A percentile compares a stretch with the other conserved stretches of the same genome.
phyloP scores from a whole-genome alignment of 768 basidiomycete genomes.

The Boletellus ananiceps region DNA sequence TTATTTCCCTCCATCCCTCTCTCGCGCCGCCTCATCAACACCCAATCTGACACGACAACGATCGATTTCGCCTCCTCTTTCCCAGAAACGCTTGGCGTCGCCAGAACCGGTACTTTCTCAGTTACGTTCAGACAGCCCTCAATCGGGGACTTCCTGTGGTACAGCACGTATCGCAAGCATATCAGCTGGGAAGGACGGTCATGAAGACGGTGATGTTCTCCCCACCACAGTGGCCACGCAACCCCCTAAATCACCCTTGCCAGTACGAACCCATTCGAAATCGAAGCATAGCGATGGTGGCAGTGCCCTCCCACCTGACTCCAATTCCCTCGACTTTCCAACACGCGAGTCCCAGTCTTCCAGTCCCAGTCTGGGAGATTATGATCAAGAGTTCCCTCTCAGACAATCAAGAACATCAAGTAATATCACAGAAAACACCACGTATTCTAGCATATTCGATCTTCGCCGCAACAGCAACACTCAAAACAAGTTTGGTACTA shows the following conservation, averaged over 20 bases:
- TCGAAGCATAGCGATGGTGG: slow-evolving; percentile 13
- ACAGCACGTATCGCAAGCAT: slow-evolving; percentile 29
- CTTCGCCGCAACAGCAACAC: slow-evolving; percentile 38
- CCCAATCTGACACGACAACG: slow-evolving; percentile 48
- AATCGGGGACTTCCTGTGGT: slow-evolving; percentile 36
- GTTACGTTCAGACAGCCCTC: slow-evolving; percentile 54
- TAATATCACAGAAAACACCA: slow-evolving; percentile 49
- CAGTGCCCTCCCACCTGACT: slow-evolving; percentile 5
- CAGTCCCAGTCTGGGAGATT: slow-evolving; percentile 32
- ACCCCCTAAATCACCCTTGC: slow-evolving; percentile 52
- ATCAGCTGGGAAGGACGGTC: slow-evolving; percentile 14
- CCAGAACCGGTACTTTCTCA: slow-evolving; percentile 45
- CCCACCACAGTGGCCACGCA: slow-evolving; percentile 30
- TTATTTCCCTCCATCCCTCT: slow-evolving; percentile 26
- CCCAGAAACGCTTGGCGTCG: slow-evolving; percentile 48
- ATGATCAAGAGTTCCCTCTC: slow-evolving; percentile 33
- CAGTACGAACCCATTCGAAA: slow-evolving; percentile 40
- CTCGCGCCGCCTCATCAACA: slow-evolving; percentile 54
- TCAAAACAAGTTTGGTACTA: slow-evolving; percentile 68
- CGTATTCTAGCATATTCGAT: slow-evolving; percentile 64
- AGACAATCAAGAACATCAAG: slow-evolving; percentile 65
- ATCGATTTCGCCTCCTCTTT: slow-evolving; percentile 35
- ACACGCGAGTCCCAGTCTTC: slow-evolving; percentile 34
- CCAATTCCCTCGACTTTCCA: slow-evolving; percentile 30
- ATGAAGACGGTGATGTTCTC: slow-evolving; percentile 37